phyloP scores from a whole-genome alignment of 768 basidiomycete genomes.

The Boletus tylopilopsis region DNA sequence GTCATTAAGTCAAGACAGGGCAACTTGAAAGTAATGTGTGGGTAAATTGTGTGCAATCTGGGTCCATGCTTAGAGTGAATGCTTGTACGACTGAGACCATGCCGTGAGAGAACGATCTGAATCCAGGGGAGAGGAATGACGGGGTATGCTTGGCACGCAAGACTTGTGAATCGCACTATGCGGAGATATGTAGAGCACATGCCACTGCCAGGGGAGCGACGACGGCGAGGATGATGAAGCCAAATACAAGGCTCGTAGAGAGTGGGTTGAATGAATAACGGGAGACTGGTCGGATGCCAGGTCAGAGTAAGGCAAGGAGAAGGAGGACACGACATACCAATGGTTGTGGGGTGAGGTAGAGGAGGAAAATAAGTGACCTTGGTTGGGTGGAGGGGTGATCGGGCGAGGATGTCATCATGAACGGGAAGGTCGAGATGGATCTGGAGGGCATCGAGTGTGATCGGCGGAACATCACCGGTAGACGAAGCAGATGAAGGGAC shows the following conservation, averaged over 20 bases:
- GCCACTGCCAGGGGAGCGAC: conserved; percentile 14
- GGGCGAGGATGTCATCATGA: conserved; percentile 22
- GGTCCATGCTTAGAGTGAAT: conserved; percentile 12
- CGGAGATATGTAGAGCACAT: conserved; percentile 14
- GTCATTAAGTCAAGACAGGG: conserved; percentile 11
- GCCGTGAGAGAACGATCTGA: conserved; percentile 7
- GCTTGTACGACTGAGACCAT: conserved; percentile 7
- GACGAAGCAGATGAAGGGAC: conserved; percentile 12
- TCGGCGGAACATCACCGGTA: background rate
- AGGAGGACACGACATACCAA: conserved; percentile 13
- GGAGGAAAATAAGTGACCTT: conserved; percentile 26
- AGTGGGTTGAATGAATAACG: conserved; percentile 8
- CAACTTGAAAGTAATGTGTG: background rate
- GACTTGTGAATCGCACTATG: background rate
- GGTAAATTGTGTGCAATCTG: conserved; percentile 14
- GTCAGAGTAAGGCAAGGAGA: background rate
- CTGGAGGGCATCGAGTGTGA: conserved; percentile 18
- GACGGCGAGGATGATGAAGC: conserved; percentile 16
- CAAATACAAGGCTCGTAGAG: conserved; percentile 11
- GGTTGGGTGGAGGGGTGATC: conserved; percentile 23
- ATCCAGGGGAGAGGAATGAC: background rate
- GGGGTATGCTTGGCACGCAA: background rate
- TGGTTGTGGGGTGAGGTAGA: conserved; percentile 5
- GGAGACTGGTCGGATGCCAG: conserved; percentile 2
- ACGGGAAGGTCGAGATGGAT: conserved; percentile 26